A percentile compares a stretch with the other conserved stretches of the same genome.
Conservation (phyloP, 2,329 filamentous ascomycete species). For the Diaporthe amygdali region DNA sequence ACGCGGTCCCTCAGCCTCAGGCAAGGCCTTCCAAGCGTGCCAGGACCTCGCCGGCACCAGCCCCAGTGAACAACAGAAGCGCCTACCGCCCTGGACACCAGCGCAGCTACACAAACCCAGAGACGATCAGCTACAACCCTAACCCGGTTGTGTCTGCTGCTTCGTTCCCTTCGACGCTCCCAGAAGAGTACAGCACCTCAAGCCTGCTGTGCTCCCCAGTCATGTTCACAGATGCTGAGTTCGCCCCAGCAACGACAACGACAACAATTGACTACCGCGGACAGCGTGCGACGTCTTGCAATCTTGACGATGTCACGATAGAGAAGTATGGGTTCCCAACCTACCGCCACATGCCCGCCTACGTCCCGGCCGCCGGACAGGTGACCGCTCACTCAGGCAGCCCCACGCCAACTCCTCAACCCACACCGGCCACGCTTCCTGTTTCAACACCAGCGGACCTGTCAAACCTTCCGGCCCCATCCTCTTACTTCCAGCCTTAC, state of each 20-base stretch:
- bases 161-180: slow-evolving; percentile 41
- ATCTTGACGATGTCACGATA: slow-evolving; percentile 69
- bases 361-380: slow-evolving; percentile 40
- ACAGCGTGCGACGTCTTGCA: slow-evolving; percentile 70
- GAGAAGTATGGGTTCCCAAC: slow-evolving; percentile 82
- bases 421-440: slow-evolving; percentile 31
- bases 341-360: slow-evolving; percentile 75
- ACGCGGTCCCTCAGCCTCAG: slow-evolving; percentile 35
- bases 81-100: slow-evolving; percentile 53
- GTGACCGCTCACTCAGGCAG: slow-evolving; percentile 32
- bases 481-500: slow-evolving; percentile 47
- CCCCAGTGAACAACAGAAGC: slow-evolving; percentile 34
- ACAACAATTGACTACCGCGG: slow-evolving; percentile 41
- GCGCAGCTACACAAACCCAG: slow-evolving; percentile 67
- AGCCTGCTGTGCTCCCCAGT: slow-evolving; percentile 71
- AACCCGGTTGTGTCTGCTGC: slow-evolving; percentile 38
- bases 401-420: slow-evolving; percentile 32
- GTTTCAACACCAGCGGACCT: slow-evolving; percentile 39
- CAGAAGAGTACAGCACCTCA: slow-evolving; percentile 41
- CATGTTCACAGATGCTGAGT: slow-evolving; percentile 50
- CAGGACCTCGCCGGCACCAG: slow-evolving; percentile 56
- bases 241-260: slow-evolving; percentile 30
- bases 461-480: slow-evolving; percentile 21
- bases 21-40: slow-evolving; percentile 63
- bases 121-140: slow-evolving; percentile 51